Base-by-base conservation (phyloP, 495 filamentous ascomycete genomes). In the Darksidea phi region DNA sequence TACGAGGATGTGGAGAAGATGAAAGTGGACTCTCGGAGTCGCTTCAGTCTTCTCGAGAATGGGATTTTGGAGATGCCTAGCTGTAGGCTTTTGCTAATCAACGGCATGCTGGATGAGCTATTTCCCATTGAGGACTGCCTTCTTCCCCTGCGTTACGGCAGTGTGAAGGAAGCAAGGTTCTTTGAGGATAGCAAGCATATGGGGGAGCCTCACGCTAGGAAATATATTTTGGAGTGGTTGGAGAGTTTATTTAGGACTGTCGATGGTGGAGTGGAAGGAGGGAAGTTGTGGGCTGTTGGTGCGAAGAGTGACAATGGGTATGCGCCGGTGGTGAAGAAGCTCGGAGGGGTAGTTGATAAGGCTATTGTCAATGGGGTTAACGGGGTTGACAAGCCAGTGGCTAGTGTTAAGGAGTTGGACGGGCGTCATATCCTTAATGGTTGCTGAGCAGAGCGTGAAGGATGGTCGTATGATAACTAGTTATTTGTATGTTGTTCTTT, bases 81-180 rank as follows among this genome's bases (percentile, higher is more conserved):
- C n/a, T 50, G 45, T 26, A 42, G 54, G 38, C 13, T 63, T 8
- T 25, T 63, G 36, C 38, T 63, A 12, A 47, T 63, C 17, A 63
- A 63, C 24, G 61, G 61, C 23, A 63, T 58, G 53, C 26, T 57
- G 46, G 61, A 63, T 46, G 54, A 54, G 21, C 41, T 63, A 13
- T 57, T 63, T 26, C 61, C 61, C n/a, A 63, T 63, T 63, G 61
- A 63, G 38, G 61, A 63, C 36, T 52, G 61, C 26, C 20, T 57
- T 46, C 37, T 63, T 6, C 48, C 54, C 15, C 37, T 63, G 13
- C n/a, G 48, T n/a, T 57, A 57, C 18, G 61, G 61, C 0, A 63
- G 61, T 25, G 45, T 52, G 1, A 63, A 63, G 48, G 61, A 63
- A 18, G 45, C 32, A 2, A 57, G 61, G 43, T 63, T 50, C 45